These are phyloP conservation scores for Leishmania braziliensis DNA, from an alignment of 208 protist genomes.

Conservation along the genomic window DNA sequence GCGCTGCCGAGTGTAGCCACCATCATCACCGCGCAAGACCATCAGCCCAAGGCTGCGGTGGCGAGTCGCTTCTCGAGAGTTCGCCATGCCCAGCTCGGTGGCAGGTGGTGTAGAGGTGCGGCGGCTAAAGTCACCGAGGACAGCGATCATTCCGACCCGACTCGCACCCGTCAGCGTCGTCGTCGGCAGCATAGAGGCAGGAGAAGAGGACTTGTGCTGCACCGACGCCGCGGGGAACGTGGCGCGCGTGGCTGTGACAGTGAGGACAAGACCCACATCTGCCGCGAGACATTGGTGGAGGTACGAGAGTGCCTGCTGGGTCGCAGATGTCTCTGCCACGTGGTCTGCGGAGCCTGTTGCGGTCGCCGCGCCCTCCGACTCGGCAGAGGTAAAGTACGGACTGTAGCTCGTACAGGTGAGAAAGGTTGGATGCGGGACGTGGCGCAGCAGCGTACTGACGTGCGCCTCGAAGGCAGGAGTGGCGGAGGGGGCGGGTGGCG, in stretches of 20 bases:
- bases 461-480: conserved; percentile 30
- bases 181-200: not conserved
- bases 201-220: not conserved
- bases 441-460: conserved; percentile 22
- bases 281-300: not conserved
- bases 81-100: not conserved
- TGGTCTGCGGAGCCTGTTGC: not conserved
- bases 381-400: conserved; percentile 27
- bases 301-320: conserved; percentile 20
- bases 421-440: conserved; percentile 33
- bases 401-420: conserved; percentile 45
- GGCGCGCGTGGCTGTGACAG: conserved; percentile 29
- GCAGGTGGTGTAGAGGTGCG: not conserved
- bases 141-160: conserved; percentile 1
- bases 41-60: conserved; percentile 25
- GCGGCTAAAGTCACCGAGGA: conserved; percentile 11
- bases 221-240: not conserved
- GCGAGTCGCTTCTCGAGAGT: not conserved
- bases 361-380: conserved; percentile 1
- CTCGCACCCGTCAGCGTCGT: conserved; percentile 18
- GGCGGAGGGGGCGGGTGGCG: conserved; percentile 41
- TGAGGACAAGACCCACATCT: conserved; percentile 27
- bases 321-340: not conserved
- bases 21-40: conserved; percentile 37
- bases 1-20: conserved; percentile 21